Conservation (phyloP, 1,139 yeast species). For the Debaryomyces psychrophilus region DNA sequence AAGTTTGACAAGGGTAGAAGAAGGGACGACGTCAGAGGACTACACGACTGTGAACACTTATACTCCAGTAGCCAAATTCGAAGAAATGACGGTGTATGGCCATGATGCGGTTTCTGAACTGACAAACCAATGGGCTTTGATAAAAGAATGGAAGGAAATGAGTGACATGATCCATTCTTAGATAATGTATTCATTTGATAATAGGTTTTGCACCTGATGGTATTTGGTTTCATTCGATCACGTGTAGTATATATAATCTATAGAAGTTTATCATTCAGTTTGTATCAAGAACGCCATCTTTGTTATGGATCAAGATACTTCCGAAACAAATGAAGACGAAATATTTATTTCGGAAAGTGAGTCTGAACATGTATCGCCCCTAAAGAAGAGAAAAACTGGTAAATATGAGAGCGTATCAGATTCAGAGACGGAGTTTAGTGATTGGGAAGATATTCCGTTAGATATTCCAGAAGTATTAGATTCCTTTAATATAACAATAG, state of each 20-base stretch:
- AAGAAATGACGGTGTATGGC: conserved; percentile 37
- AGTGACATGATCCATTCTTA: conserved; percentile 34
- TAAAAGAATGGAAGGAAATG: conserved; percentile 40
- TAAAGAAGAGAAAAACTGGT: not conserved
- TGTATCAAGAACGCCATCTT: not conserved
- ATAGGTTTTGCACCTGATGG: not conserved
- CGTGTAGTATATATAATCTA: conserved; percentile 1
- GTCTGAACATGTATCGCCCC: not conserved
- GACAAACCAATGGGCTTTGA: conserved; percentile 36
- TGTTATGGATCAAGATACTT: not conserved
- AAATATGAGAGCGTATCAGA: not conserved
- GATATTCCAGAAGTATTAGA: conserved; percentile 5
- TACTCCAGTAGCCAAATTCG: conserved; percentile 36
- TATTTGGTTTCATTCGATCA: conserved; percentile 1
- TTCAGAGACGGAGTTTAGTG: conserved; percentile 18
- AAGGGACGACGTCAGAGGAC: conserved; percentile 20
- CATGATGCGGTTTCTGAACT: conserved; percentile 40
- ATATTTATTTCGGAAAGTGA: not conserved
- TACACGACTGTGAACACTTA: conserved; percentile 30
- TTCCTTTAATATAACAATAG: conserved; percentile 16
- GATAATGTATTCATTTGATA: not conserved
- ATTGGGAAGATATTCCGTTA: conserved; percentile 29
- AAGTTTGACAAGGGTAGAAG: conserved; percentile 23
- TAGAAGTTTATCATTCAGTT: not conserved
- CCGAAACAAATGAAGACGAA: not conserved